Evolutionary conservation across 2,329 filamentous ascomycete species (phyloP).

Genomic region (Aureobasidium pullulans): DNA sequence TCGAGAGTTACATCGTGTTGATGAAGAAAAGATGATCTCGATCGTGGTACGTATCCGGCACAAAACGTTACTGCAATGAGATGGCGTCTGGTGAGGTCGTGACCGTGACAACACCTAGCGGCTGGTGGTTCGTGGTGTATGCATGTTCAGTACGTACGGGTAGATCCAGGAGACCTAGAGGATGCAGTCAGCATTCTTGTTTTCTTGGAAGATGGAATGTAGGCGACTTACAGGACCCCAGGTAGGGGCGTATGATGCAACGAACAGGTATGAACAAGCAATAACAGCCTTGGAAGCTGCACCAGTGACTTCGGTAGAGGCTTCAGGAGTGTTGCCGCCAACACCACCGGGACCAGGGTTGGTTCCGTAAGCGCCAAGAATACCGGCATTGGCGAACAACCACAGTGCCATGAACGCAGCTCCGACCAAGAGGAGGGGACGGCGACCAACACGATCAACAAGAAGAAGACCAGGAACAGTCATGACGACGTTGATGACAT

Average conservation of each 20-base stretch:
- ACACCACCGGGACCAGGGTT: slow-evolving; percentile 29
- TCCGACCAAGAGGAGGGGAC: slow-evolving; percentile 58
- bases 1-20: no score
- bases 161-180: slow-evolving; percentile 41
- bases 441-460: slow-evolving; percentile 69
- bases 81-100: no score
- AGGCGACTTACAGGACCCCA: slow-evolving; percentile 44
- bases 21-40: no score
- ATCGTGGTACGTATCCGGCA: no score
- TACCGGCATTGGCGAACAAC: slow-evolving; percentile 55
- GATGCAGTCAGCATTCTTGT: neutral
- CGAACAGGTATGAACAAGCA: slow-evolving; percentile 65
- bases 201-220: fast-evolving
- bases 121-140: no score
- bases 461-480: slow-evolving; percentile 55
- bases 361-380: slow-evolving; percentile 54
- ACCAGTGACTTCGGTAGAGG: slow-evolving; percentile 33
- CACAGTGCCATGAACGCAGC: slow-evolving; percentile 56
- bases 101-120: no score
- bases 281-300: slow-evolving; percentile 46
- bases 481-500: slow-evolving; percentile 74
- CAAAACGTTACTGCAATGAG: no score
- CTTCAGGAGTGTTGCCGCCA: slow-evolving; percentile 32
- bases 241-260: slow-evolving; percentile 59
- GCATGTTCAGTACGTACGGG: slow-evolving; percentile 1